A percentile compares a stretch with the other conserved stretches of the same genome.
phyloP scores from a whole-genome alignment of 805 yeast species.

The Pichia membranifaciens region DNA sequence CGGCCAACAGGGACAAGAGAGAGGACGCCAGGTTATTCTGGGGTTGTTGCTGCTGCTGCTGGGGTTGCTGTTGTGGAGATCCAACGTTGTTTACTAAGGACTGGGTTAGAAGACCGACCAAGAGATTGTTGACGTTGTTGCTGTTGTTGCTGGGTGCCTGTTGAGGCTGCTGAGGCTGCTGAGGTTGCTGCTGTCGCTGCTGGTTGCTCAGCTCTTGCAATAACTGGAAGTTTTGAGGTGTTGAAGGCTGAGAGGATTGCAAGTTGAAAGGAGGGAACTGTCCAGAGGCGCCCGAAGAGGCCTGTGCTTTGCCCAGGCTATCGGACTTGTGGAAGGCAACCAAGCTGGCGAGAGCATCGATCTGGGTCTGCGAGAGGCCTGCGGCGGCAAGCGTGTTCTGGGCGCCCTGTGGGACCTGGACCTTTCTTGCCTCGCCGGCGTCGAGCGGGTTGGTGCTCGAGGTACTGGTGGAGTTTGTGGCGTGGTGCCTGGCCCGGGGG shows the following conservation, averaged over 20 bases:
- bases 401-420: constrained; percentile 71
- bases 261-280: neutral
- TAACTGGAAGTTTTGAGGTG: constrained; percentile 4
- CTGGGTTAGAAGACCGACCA: constrained; percentile 13
- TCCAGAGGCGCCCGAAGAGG: neutral
- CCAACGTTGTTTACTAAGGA: neutral
- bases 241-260: neutral
- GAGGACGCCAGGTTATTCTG: neutral
- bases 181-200: constrained; percentile 10
- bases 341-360: constrained; percentile 65
- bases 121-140: constrained; percentile 1
- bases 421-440: constrained; percentile 23
- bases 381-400: constrained; percentile 54
- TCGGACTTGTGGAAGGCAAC: constrained; percentile 55
- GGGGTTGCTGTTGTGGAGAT: constrained; percentile 6
- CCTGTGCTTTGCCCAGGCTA: neutral
- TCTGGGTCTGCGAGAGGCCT: constrained; percentile 64
- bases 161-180: constrained; percentile 12
- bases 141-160: neutral
- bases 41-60: neutral
- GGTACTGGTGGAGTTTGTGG: neutral
- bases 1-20: neutral
- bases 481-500: neutral
- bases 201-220: constrained; percentile 4
- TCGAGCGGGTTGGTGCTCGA: neutral